phyloP scores from a whole-genome alignment of 1,284 basidiomycete genomes.

The Mycena citricolor region DNA sequence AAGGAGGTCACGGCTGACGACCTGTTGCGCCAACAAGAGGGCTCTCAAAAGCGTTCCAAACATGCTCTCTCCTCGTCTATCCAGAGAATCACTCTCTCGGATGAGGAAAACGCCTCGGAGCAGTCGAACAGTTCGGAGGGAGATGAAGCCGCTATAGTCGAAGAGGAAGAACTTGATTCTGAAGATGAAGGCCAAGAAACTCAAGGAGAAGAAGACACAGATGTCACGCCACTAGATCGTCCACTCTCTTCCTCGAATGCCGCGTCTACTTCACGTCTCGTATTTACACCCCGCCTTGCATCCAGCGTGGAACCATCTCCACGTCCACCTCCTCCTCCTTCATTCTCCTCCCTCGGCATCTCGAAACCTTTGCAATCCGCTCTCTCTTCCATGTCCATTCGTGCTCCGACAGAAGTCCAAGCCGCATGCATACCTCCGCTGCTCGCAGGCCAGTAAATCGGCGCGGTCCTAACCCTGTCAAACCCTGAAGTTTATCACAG shows the following conservation, averaged over 20 bases:
- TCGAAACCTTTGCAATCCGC: constrained; percentile 70
- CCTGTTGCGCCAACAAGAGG: constrained; percentile 36
- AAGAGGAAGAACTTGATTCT: constrained; percentile 12
- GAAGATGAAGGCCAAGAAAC: constrained; percentile 7
- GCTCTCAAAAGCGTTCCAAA: constrained; percentile 33
- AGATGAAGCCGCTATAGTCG: constrained; percentile 13
- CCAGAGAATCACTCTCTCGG: constrained; percentile 14
- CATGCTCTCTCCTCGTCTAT: constrained; percentile 20
- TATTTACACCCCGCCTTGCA: no score
- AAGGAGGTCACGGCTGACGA: constrained; percentile 39
- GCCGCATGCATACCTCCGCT: constrained; percentile 87
- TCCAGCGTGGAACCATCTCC: constrained; percentile 12
- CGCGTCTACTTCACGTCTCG: no score
- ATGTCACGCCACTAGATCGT: no score
- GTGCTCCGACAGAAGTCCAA: constrained; percentile 87
- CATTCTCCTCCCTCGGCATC: constrained; percentile 76
- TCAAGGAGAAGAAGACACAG: not conserved
- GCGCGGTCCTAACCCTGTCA: not conserved
- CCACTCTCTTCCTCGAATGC: no score
- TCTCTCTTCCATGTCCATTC: constrained; percentile 83
- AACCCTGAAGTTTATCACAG: constrained; percentile 36
- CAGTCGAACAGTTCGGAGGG: not conserved
- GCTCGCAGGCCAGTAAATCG: constrained; percentile 63
- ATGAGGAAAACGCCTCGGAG: constrained; percentile 5
- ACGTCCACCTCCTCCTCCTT: constrained; percentile 26